Conservation (phyloP, 2,329 filamentous ascomycete species). For the Hymenoscyphus occultus region DNA sequence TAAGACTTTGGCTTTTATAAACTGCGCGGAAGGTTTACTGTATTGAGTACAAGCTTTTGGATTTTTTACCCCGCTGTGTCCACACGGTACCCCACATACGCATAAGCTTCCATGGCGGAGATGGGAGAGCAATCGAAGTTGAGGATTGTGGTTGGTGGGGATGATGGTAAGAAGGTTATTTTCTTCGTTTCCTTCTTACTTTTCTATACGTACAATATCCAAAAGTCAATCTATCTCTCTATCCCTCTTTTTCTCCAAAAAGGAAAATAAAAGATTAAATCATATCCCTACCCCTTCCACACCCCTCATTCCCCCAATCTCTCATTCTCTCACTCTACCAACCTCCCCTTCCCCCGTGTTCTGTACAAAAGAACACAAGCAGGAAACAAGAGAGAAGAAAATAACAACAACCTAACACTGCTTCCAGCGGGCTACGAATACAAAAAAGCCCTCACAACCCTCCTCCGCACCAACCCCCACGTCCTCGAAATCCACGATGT, state of each 20-base stretch:
- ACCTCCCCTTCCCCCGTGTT: not conserved
- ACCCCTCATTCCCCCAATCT: too few species aligned
- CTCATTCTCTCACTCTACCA: not conserved
- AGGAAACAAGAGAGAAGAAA: too few species aligned
- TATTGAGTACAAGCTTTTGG: not conserved
- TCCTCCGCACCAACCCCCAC: conserved; percentile 64
- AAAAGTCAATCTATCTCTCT: not conserved
- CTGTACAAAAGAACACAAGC: too few species aligned
- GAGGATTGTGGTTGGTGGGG: conserved; percentile 61
- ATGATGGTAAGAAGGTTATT: conserved; percentile 36
- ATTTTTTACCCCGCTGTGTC: not conserved
- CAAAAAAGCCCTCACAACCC: conserved; percentile 73
- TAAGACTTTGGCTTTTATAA: not conserved
- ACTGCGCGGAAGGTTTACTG: not conserved
- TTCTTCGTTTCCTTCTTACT: not conserved
- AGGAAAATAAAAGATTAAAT: too few species aligned
- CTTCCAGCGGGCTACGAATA: conserved; percentile 59
- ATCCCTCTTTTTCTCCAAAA: too few species aligned
- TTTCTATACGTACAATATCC: not conserved
- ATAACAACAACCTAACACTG: too few species aligned
- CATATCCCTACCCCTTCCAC: not conserved
- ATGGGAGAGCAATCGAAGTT: conserved; percentile 31
- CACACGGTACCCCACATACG: not conserved
- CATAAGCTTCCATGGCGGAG: conserved; percentile 12
- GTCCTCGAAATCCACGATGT: conserved; percentile 71